Evolutionary conservation across 345 rosid genomes (phyloP).

Genomic region (Cochlearia excelsa): DNA sequence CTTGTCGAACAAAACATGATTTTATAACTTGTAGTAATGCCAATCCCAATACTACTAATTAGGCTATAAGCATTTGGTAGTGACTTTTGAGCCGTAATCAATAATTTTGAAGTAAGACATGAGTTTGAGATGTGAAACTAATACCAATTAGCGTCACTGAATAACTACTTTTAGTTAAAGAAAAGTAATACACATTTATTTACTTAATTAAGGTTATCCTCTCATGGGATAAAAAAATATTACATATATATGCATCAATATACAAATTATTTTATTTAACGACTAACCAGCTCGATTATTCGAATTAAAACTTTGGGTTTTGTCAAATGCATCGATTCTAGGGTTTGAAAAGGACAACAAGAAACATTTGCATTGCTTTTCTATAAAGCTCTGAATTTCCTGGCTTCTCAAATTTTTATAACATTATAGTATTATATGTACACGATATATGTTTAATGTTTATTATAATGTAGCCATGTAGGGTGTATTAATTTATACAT

Average conservation of each 20-base stretch:
- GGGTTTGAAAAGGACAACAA: constrained; percentile 62
- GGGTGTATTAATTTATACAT: constrained; percentile 28
- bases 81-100: not conserved
- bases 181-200: not conserved
- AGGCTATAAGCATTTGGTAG: too few relatives aligned
- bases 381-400: constrained; percentile 41
- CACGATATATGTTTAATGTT: not conserved
- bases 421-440: too few relatives aligned
- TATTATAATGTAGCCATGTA: not conserved
- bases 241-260: constrained; percentile 4
- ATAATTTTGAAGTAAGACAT: not conserved
- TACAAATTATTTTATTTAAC: constrained; percentile 21
- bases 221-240: constrained; percentile 20
- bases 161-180: not conserved
- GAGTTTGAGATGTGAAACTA: too few relatives aligned
- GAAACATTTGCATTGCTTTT: constrained; percentile 45
- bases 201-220: constrained; percentile 44
- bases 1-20: too few relatives aligned
- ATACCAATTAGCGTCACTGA: not conserved
- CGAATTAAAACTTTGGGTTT: constrained; percentile 43
- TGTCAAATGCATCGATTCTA: constrained; percentile 59
- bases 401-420: constrained; percentile 27
- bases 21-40: too few relatives aligned
- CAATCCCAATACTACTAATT: too few relatives aligned
- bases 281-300: constrained; percentile 33